Percentiles rank a stretch among this genome's conserved stretches.
Conservation (phyloP, 495 filamentous ascomycete genomes). For the Cercophora newfieldiana region DNA sequence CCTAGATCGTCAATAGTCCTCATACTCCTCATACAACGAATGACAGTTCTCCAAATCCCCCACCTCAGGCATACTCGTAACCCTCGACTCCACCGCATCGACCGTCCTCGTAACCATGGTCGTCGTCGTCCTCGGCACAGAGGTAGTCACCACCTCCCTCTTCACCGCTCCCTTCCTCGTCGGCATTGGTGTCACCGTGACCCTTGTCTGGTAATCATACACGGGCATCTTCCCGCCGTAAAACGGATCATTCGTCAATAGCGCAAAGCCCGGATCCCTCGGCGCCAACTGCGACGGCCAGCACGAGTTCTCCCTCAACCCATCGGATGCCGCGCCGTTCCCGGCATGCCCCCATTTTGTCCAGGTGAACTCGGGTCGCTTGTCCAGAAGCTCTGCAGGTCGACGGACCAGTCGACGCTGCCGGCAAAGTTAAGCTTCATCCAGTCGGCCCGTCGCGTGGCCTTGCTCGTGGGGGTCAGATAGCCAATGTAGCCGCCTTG, state of each 20-base stretch:
- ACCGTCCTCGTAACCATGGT: not conserved
- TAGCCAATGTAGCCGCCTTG: slow-evolving; percentile 40
- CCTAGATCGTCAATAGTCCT: too few species aligned
- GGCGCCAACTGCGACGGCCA: slow-evolving; percentile 14
- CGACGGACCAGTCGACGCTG: slow-evolving; percentile 41
- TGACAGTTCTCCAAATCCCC: too few species aligned
- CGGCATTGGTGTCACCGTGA: slow-evolving; percentile 8
- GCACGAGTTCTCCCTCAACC: slow-evolving; percentile 11
- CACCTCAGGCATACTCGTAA: slow-evolving; percentile 12
- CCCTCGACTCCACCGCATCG: not conserved
- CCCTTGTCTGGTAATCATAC: slow-evolving; percentile 5
- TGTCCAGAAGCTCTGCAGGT: slow-evolving; percentile 26
- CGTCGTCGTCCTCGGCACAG: slow-evolving; percentile 4
- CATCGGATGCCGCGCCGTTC: not conserved
- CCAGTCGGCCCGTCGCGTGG: slow-evolving; percentile 27
- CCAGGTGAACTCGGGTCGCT: slow-evolving; percentile 12
- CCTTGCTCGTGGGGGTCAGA: slow-evolving; percentile 37
- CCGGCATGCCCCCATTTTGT: slow-evolving; percentile 9
- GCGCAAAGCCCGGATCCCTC: slow-evolving; percentile 12
- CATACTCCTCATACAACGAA: too few species aligned
- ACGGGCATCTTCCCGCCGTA: not conserved
- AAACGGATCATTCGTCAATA: slow-evolving; percentile 8
- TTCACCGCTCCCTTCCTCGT: not conserved
- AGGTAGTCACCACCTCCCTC: not conserved
- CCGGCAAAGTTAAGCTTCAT: slow-evolving; percentile 32